phyloP scores from a whole-genome alignment of 805 yeast genomes.

The Candida methanosorbosa region DNA sequence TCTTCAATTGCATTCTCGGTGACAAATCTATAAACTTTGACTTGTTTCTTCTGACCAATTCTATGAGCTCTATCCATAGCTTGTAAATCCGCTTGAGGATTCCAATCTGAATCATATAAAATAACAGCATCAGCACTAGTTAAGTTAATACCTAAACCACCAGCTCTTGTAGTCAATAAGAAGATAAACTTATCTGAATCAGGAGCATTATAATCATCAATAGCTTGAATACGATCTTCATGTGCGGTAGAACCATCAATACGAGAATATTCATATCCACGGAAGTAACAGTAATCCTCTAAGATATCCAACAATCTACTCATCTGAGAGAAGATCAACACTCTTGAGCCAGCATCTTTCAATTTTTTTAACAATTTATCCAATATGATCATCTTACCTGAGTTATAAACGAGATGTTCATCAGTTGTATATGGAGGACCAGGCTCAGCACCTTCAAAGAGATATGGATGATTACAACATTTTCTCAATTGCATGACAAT shows the following conservation, averaged over 20 bases:
- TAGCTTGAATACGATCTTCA: slow-evolving; percentile 86
- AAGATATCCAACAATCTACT: slow-evolving; percentile 79
- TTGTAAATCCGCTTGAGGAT: slow-evolving; percentile 95
- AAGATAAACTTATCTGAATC: slow-evolving; percentile 78
- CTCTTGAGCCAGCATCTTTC: slow-evolving; percentile 75
- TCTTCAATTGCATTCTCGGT: slow-evolving; percentile 96
- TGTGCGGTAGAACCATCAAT: slow-evolving; percentile 93
- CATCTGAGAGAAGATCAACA: slow-evolving; percentile 90
- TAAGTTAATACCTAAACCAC: slow-evolving; percentile 90
- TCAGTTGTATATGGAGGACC: slow-evolving; percentile 97
- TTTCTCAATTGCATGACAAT: slow-evolving; percentile 96
- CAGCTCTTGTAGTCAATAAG: slow-evolving; percentile 88
- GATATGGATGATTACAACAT: slow-evolving; percentile 95
- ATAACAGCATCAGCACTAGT: slow-evolving; percentile 89
- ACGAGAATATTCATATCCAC: slow-evolving; percentile 81
- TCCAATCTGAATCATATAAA: slow-evolving; percentile 92
- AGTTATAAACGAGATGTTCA: slow-evolving; percentile 83
- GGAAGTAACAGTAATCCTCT: slow-evolving; percentile 83
- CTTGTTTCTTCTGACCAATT: slow-evolving; percentile 96
- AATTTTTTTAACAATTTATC: slow-evolving; percentile 74
- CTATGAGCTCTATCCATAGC: slow-evolving; percentile 99
- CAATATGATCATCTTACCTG: slow-evolving; percentile 84
- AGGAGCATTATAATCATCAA: slow-evolving; percentile 84
- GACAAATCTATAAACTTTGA: slow-evolving; percentile 82
- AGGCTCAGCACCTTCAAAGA: slow-evolving; percentile 98